Evolutionary conservation across 768 basidiomycete species (phyloP), one percentile per base, ranked within the genome.

Genomic region (Podaxis mareebaensis): DNA sequence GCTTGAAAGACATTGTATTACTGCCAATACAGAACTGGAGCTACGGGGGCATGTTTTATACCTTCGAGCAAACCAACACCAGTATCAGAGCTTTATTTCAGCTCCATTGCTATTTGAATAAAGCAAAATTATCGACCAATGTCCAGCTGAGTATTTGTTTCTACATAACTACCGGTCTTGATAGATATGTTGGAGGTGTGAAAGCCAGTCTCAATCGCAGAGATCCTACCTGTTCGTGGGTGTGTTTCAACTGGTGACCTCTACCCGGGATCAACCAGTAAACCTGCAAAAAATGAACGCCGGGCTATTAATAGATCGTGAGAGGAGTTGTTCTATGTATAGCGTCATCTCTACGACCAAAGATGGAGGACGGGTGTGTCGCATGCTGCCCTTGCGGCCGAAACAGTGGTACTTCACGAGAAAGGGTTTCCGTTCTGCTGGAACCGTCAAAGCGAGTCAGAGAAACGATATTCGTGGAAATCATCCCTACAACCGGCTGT

Each of bases 81-180:
- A 20, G 22, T 48, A 30, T 12, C 42, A 15, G 24, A 58, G 42
- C 33, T 33, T 33, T 33, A 33, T 10, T 33, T 33, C 33, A 33
- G 33, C 33, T 33, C 33, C 28, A 58, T 4, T 58, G n/a, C 28
- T 30, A 58, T 48, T 33, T 48, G 26, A 28, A 8, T 24, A 58
- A 11, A 22, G 11, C 17, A 48, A 58, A 58, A 28, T 48, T 58
- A 58, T 49, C 58, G 8, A 49, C 58, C 58, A 49, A 48, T 58
- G 17, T 20, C 17, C 13, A 20, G 13, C 30, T 22, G 22, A 20
- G 44, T 4, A 48, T 49, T 58, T 58, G 58, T 48, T 30, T 58
- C 30, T 22, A 12, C 26, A 22, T 28, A 10, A 49, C 30, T 11
- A 36, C 13, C 11, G 20, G 24, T 48, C 6, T 48, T 58, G 20